Evolutionary conservation across 257 asterid genomes (phyloP).

Genomic region (Solanum paucissectum): DNA sequence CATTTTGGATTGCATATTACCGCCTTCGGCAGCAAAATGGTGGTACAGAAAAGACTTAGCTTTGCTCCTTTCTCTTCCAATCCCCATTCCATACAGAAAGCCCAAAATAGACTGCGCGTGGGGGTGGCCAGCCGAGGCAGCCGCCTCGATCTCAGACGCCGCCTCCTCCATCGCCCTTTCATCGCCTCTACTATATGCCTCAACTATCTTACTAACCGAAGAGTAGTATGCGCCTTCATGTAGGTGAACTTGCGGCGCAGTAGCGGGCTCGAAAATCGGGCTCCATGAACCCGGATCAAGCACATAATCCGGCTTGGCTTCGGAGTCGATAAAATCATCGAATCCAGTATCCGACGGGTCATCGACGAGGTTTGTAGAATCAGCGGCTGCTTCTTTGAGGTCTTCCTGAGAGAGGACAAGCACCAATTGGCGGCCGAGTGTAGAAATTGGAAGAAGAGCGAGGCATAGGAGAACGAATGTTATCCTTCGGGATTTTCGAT

Average conservation of each 20-base stretch:
- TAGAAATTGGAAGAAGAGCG: conserved; percentile 24
- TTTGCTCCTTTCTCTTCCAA: conserved; percentile 65
- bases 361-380: conserved; percentile 10
- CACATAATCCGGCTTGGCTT: conserved; percentile 54
- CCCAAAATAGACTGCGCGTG: conserved; percentile 86
- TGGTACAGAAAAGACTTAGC: conserved; percentile 67
- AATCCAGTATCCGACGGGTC: conserved; percentile 42
- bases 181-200: conserved; percentile 65
- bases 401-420: conserved; percentile 79
- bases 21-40: conserved; percentile 71
- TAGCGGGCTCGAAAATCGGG: conserved; percentile 68
- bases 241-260: conserved; percentile 19
- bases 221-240: conserved; percentile 37
- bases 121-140: conserved; percentile 53
- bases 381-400: conserved; percentile 37
- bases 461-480: conserved; percentile 36
- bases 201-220: conserved; percentile 60
- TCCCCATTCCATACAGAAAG: conserved; percentile 70
- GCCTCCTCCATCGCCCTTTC: conserved; percentile 71
- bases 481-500: conserved; percentile 19
- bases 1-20: conserved; percentile 95
- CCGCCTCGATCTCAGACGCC: conserved; percentile 54
- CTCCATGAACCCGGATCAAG: conserved; percentile 98
- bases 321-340: conserved; percentile 72
- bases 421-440: conserved; percentile 59